A percentile compares a stretch with the other conserved stretches of the same genome.
Evolutionary conservation across 2,329 filamentous ascomycete species (phyloP).

Genomic region (Fusarium sambucinum): DNA sequence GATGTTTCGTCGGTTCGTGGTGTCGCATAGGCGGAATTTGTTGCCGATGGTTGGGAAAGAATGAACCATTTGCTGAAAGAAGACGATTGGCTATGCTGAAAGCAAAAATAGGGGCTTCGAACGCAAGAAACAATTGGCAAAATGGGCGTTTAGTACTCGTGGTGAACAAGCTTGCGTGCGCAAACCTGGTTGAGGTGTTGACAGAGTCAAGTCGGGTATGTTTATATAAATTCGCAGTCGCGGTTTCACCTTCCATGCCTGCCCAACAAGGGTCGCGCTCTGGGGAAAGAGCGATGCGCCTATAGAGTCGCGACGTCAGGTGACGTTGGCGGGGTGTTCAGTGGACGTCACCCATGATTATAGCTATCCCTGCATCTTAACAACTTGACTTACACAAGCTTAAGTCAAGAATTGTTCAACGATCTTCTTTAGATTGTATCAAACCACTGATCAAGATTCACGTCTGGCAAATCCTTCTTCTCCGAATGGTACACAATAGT

Average conservation of each 20-base stretch:
- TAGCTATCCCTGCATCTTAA: background rate
- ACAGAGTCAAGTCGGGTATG: conserved; percentile 10
- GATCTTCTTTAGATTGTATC: background rate
- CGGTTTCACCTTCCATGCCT: conserved; percentile 12
- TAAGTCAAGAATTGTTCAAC: background rate
- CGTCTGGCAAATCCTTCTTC: background rate
- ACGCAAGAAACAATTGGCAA: background rate
- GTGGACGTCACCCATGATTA: conserved; percentile 5
- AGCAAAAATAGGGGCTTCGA: background rate
- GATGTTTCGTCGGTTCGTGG: conserved; percentile 24
- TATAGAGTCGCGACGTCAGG: conserved; percentile 48
- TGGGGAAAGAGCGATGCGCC: conserved; percentile 28
- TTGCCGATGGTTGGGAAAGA: conserved; percentile 15
- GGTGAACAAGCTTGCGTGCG: conserved; percentile 7
- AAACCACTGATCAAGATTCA: background rate
- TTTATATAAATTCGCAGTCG: conserved; percentile 15
- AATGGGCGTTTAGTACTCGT: background rate
- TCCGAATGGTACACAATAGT: background rate
- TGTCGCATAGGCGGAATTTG: conserved; percentile 30
- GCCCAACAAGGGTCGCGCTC: conserved; percentile 20
- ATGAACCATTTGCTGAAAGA: conserved; percentile 19
- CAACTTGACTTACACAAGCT: conserved; percentile 21
- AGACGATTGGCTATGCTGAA: conserved; percentile 7
- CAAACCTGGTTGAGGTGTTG: conserved; percentile 11
- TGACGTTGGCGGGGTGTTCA: conserved; percentile 37